Conservation (phyloP, 202 grass and related monocot species). For the Carex arenaria region DNA sequence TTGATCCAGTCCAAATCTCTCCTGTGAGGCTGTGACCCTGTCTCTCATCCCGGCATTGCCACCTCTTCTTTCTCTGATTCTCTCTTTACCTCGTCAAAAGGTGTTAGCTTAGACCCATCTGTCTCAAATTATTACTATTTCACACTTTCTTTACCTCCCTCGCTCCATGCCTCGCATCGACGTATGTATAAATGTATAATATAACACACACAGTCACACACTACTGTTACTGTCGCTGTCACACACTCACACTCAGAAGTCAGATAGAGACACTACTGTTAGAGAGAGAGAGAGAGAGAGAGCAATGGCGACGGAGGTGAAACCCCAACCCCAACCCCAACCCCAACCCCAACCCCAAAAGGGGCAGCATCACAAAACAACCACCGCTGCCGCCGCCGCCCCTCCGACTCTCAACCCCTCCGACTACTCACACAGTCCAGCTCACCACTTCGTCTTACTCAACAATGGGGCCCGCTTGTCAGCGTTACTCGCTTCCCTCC, state of each 20-base stretch:
- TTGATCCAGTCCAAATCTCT: conserved; percentile 3
- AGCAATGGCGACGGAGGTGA: conserved; percentile 22
- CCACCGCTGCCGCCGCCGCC: conserved; percentile 10
- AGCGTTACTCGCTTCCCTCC: conserved; percentile 47
- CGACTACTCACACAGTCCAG: conserved; percentile 62
- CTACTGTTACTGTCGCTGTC: no score
- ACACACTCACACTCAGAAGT: background rate
- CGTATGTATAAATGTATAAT: no score
- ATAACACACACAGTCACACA: background rate
- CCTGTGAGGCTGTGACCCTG: background rate
- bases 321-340: background rate
- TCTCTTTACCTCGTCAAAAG: background rate
- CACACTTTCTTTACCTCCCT: background rate
- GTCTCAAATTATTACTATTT: background rate
- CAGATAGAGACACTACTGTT: background rate
- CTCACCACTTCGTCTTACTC: conserved; percentile 54
- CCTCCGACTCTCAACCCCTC: conserved; percentile 42
- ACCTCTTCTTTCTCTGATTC: background rate
- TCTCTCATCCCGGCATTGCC: background rate
- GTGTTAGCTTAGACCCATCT: background rate
- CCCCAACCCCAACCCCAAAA: background rate
- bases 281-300: background rate
- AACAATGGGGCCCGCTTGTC: conserved; percentile 46
- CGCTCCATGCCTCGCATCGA: no score
- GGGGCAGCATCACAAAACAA: background rate